A percentile compares a stretch with the other conserved stretches of the same genome.
Evolutionary conservation across 129 eudicot genomes (phyloP).

Genomic region (Helichrysum umbraculigerum): DNA sequence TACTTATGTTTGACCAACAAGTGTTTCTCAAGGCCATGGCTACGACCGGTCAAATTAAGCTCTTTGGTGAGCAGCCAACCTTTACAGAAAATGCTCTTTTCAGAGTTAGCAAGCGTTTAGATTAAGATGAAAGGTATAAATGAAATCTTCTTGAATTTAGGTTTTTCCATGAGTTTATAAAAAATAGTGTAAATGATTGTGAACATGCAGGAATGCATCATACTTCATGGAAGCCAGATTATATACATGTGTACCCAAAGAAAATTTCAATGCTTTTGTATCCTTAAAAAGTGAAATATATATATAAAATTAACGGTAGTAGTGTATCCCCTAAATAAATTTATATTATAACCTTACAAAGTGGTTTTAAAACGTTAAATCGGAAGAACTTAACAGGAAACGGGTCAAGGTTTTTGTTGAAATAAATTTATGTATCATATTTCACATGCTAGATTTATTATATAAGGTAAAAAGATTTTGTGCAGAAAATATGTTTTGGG

Average conservation of each 20-base stretch:
- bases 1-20: conserved; percentile 32
- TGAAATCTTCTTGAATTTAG: background rate
- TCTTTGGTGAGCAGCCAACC: conserved; percentile 93
- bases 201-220: too few species aligned
- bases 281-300: background rate
- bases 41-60: conserved; percentile 88
- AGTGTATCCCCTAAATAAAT: background rate
- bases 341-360: too few species aligned
- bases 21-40: conserved; percentile 99
- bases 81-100: conserved; percentile 88
- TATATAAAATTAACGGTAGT: background rate
- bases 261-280: too few species aligned
- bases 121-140: conserved; percentile 84
- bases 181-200: too few species aligned
- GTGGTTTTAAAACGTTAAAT: background rate
- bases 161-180: too few species aligned
- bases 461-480: background rate
- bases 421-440: background rate
- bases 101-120: conserved; percentile 89
- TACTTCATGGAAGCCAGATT: too few species aligned
- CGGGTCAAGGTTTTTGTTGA: background rate
- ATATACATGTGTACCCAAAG: background rate
- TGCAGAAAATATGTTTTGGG: background rate
- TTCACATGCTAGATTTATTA: background rate
- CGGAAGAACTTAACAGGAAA: background rate